phyloP scores from a whole-genome alignment of 2,329 filamentous ascomycete genomes.

The Teratosphaeriaceae sp. region DNA sequence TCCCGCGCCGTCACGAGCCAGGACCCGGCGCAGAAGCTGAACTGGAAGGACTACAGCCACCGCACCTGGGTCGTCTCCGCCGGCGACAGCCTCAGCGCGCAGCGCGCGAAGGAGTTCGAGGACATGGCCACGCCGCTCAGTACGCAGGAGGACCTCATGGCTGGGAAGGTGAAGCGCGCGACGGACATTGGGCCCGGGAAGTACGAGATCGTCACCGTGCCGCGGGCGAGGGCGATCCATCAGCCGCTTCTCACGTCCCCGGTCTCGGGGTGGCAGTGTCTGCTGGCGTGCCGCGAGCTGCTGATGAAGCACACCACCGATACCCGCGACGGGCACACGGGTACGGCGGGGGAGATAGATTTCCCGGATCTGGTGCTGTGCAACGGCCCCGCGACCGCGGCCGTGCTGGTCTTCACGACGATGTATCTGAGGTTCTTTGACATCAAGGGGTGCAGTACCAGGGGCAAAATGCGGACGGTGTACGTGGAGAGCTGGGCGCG shows the following conservation, averaged over 20 bases:
- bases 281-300: constrained; percentile 55
- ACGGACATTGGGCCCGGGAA: constrained; percentile 29
- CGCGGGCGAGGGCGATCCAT: constrained; percentile 73
- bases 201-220: constrained; percentile 62
- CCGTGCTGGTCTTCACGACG: constrained; percentile 61
- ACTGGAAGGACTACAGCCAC: constrained; percentile 44
- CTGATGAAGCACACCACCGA: constrained; percentile 33
- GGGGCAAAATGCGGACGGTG: constrained; percentile 61
- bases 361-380: constrained; percentile 73
- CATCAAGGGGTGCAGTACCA: constrained; percentile 28
- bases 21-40: constrained; percentile 28
- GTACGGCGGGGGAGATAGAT: constrained; percentile 15
- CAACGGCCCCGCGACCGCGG: constrained; percentile 84
- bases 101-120: constrained; percentile 60
- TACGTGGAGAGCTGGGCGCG: constrained; percentile 94
- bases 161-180: constrained; percentile 11
- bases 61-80: constrained; percentile 76
- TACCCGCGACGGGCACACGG: constrained; percentile 9
- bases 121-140: constrained; percentile 17
- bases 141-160: constrained; percentile 16
- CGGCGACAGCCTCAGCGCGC: constrained; percentile 66
- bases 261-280: constrained; percentile 57
- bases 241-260: constrained; percentile 72
- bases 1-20: constrained; percentile 45
- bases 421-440: constrained; percentile 50